Evolutionary conservation across 805 yeast genomes (phyloP).

Genomic region (Wickerhamiella lipophila): DNA sequence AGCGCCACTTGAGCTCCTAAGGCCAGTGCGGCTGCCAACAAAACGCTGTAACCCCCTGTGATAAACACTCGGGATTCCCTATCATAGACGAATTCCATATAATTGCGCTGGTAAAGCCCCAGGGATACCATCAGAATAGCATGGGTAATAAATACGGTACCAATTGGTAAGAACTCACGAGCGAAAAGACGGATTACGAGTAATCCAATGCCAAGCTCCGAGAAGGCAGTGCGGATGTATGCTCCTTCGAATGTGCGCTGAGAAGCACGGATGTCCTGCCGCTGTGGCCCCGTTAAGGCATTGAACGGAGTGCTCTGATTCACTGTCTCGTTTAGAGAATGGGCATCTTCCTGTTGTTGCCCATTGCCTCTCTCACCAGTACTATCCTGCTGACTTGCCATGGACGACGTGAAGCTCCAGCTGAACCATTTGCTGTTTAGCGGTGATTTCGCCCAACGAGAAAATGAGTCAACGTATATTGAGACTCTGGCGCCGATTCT

Average conservation of each 20-base stretch:
- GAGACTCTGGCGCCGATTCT: conserved; percentile 72
- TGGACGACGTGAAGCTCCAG: conserved; percentile 11
- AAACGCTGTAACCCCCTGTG: conserved; percentile 51
- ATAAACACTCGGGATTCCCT: conserved; percentile 27
- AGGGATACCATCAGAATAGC: conserved; percentile 37
- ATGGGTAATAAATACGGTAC: conserved; percentile 50
- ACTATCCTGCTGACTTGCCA: conserved; percentile 6
- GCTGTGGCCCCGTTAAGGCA: conserved; percentile 18
- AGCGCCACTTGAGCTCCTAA: conserved; percentile 39
- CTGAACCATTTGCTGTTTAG: conserved; percentile 12
- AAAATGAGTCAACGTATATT: conserved; percentile 31
- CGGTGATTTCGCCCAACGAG: conserved; percentile 5
- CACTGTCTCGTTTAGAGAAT: too few species aligned
- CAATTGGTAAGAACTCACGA: conserved; percentile 51
- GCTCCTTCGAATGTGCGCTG: conserved; percentile 82
- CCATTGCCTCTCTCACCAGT: neutral
- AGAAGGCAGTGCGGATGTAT: conserved; percentile 58
- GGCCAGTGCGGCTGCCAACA: conserved; percentile 41
- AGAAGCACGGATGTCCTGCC: conserved; percentile 39
- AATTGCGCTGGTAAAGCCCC: conserved; percentile 27
- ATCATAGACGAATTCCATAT: conserved; percentile 19
- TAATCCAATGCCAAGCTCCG: conserved; percentile 52
- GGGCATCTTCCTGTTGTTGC: too few species aligned
- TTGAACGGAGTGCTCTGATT: neutral
- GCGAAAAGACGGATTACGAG: conserved; percentile 53